These are phyloP conservation scores for Endocalyx cinctus DNA, from an alignment of 2,329 filamentous ascomycete species.

Conservation along the genomic window DNA sequence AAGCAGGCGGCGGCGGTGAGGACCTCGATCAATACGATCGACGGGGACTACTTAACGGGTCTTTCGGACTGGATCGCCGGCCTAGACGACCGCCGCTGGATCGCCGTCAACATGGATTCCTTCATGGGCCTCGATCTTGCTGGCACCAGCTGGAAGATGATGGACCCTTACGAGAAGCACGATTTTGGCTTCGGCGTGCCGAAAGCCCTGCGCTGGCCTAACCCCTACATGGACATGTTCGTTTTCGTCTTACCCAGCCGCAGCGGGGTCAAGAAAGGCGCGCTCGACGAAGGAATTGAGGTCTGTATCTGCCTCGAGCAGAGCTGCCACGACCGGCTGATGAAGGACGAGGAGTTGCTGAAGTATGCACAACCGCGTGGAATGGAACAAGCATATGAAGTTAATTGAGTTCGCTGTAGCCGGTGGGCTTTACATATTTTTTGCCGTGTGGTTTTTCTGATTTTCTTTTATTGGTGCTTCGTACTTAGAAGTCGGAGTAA, in stretches of 20 bases:
- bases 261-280: conserved; percentile 4
- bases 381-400: no score
- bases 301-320: conserved; percentile 15
- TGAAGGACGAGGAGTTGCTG: conserved; percentile 12
- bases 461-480: no score
- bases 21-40: conserved; percentile 16
- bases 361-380: conserved; percentile 8
- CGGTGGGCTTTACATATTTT: no score
- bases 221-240: conserved; percentile 14
- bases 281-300: conserved; percentile 16
- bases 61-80: conserved; percentile 19
- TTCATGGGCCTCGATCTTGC: conserved; percentile 22
- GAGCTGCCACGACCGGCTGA: conserved; percentile 11
- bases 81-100: conserved; percentile 17
- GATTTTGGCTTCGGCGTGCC: conserved; percentile 27
- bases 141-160: conserved; percentile 21
- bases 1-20: conserved; percentile 18
- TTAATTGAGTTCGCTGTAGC: no score
- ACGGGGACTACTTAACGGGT: conserved; percentile 13
- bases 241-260: conserved; percentile 15
- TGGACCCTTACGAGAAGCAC: conserved; percentile 19
- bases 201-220: conserved; percentile 10
- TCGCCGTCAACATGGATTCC: conserved; percentile 15
- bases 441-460: no score
- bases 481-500: no score